Percentiles rank a stretch among this genome's conserved stretches.
Conservation (phyloP, 1,284 basidiomycete genomes). For the Cryptococcus floricola region DNA sequence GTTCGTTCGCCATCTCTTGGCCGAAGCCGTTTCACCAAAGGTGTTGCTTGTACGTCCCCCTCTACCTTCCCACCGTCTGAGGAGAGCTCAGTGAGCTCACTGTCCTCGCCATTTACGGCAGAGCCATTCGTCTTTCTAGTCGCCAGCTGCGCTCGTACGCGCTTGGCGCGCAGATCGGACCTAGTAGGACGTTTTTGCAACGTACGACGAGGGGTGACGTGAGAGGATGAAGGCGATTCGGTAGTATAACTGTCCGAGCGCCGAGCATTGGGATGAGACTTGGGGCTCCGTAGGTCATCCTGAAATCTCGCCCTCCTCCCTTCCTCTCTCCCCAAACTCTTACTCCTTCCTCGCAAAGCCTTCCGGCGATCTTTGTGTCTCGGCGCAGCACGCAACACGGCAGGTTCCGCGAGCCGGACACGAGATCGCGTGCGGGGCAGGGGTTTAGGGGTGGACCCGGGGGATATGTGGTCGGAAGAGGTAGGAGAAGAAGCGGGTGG, state of each 20-base stretch:
- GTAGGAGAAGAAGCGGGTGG: slow-evolving; percentile 14
- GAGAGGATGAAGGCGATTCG: slow-evolving; percentile 20
- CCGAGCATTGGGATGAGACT: slow-evolving; percentile 15
- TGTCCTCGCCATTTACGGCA: slow-evolving; percentile 1
- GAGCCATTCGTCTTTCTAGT: slow-evolving; percentile 1
- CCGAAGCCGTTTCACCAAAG: slow-evolving; percentile 53
- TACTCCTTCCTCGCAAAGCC: slow-evolving; percentile 14
- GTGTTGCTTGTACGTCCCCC: slow-evolving; percentile 54
- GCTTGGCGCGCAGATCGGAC: background rate
- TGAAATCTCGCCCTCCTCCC: slow-evolving; percentile 33
- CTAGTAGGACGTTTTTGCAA: background rate
- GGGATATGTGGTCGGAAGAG: slow-evolving; percentile 9
- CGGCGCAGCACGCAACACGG: slow-evolving; percentile 6
- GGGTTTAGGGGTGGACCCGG: slow-evolving; percentile 30
- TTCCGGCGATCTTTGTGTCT: slow-evolving; percentile 11
- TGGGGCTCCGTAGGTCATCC: slow-evolving; percentile 34
- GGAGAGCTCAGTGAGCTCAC: slow-evolving; percentile 4
- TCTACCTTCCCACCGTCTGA: slow-evolving; percentile 50
- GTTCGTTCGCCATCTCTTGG: slow-evolving; percentile 16
- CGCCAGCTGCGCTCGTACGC: background rate
- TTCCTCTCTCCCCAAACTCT: slow-evolving; percentile 18
- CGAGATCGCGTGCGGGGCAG: slow-evolving; percentile 14
- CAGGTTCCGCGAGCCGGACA: slow-evolving; percentile 10
- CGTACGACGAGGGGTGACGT: background rate
- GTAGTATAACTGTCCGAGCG: slow-evolving; percentile 16